A percentile compares a stretch with the other conserved stretches of the same genome.
Evolutionary conservation across 495 filamentous ascomycete genomes (phyloP).

Genomic region (Aspergillus coremiiformis): DNA sequence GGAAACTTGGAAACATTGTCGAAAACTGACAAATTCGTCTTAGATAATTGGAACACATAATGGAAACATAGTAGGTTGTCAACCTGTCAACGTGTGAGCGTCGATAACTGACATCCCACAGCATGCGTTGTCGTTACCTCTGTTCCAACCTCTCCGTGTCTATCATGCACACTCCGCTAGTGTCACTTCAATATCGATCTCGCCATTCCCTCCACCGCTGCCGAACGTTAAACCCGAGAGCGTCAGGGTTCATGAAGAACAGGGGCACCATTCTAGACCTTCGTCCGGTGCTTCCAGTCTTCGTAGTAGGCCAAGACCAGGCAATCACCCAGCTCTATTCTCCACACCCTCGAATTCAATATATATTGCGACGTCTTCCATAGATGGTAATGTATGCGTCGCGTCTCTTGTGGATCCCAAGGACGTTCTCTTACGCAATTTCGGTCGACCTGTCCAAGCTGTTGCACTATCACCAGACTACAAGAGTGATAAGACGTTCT

Average conservation of each 20-base stretch:
- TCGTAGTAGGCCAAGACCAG: constrained; percentile 42
- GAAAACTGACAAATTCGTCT: constrained; percentile 16
- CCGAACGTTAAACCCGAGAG: constrained; percentile 49
- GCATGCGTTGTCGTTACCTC: constrained; percentile 80
- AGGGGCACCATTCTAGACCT: constrained; percentile 35
- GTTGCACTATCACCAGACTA: constrained; percentile 90
- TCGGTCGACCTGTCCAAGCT: constrained; percentile 82
- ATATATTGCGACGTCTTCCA: constrained; percentile 85
- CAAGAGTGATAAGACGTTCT: constrained; percentile 74
- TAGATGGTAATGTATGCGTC: constrained; percentile 91
- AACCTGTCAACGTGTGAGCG: not conserved
- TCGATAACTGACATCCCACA: constrained; percentile 31
- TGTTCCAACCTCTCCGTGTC: constrained; percentile 66
- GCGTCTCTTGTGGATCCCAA: constrained; percentile 68
- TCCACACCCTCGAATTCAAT: constrained; percentile 76
- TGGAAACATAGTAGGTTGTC: constrained; percentile 76
- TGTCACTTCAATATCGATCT: constrained; percentile 81
- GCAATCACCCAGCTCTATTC: constrained; percentile 40
- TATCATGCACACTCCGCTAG: constrained; percentile 92
- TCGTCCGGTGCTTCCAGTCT: constrained; percentile 42
- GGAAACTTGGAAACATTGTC: not conserved
- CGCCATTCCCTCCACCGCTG: constrained; percentile 75
- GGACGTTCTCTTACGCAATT: constrained; percentile 86
- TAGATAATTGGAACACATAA: constrained; percentile 94
- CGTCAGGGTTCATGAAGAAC: constrained; percentile 43